Evolutionary conservation across 2,329 filamentous ascomycete genomes (phyloP).

Genomic region (Sporothrix mexicana): DNA sequence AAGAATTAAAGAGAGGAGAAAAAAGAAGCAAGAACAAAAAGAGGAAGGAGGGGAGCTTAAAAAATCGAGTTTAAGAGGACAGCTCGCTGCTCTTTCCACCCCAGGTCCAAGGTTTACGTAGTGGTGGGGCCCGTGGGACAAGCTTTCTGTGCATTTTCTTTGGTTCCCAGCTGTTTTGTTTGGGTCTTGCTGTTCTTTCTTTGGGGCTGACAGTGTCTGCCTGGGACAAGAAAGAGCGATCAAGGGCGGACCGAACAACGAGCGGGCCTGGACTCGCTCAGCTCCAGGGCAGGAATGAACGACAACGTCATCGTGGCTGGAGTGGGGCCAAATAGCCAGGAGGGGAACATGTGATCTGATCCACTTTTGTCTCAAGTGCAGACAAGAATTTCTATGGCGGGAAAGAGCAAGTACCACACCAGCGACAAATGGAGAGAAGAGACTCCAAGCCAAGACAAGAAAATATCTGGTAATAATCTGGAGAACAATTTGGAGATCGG

Average conservation of each 20-base stretch:
- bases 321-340: background rate
- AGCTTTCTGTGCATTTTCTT: conserved; percentile 22
- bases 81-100: conserved; percentile 18
- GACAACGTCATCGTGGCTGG: conserved; percentile 32
- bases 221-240: background rate
- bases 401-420: background rate
- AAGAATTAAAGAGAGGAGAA: background rate
- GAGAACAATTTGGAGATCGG: no score
- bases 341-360: background rate
- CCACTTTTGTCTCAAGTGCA: conserved; percentile 1
- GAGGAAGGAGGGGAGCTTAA: conserved; percentile 15
- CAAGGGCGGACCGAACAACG: background rate
- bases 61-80: conserved; percentile 20
- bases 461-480: background rate
- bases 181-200: background rate
- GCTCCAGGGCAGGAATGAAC: conserved; percentile 5
- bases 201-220: conserved; percentile 28
- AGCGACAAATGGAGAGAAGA: background rate
- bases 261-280: conserved; percentile 13
- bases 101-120: conserved; percentile 22
- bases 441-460: background rate
- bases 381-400: background rate
- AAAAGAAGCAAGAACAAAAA: background rate
- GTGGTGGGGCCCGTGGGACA: conserved; percentile 4
- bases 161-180: background rate